Conservation (phyloP, 352 stramenopile species). For the Pythium apleroticum region DNA sequence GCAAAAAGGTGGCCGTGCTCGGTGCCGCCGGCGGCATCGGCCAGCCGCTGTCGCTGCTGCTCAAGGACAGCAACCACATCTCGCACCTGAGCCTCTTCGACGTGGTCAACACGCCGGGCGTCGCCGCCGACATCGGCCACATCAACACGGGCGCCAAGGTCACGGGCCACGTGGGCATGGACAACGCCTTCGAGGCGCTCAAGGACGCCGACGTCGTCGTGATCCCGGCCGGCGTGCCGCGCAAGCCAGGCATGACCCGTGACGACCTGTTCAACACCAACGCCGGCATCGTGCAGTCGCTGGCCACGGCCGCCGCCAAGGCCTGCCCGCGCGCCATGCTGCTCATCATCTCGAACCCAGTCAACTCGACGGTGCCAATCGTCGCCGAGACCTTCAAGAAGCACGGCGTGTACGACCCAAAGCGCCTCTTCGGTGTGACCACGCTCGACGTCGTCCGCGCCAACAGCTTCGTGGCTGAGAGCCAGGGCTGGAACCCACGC, state of each 20-base stretch:
- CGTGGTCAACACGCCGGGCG: slow-evolving; percentile 97
- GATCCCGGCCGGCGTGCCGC: slow-evolving; percentile 98
- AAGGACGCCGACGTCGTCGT: slow-evolving; percentile 96
- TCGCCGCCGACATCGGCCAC: slow-evolving; percentile 96
- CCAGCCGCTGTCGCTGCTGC: slow-evolving; percentile 97
- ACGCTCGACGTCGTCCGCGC: slow-evolving; percentile 98
- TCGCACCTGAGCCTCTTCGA: slow-evolving; percentile 97
- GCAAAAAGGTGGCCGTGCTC: slow-evolving; percentile 83
- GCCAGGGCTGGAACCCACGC: slow-evolving; percentile 76
- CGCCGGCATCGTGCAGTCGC: slow-evolving; percentile 95
- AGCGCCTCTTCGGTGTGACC: slow-evolving; percentile 98
- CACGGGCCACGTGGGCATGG: slow-evolving; percentile 42
- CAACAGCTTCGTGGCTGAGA: slow-evolving; percentile 93
- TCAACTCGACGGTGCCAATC: slow-evolving; percentile 99
- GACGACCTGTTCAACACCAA: slow-evolving; percentile 97
- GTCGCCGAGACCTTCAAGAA: slow-evolving; percentile 98
- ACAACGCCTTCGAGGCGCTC: slow-evolving; percentile 48
- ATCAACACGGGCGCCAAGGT: slow-evolving; percentile 84
- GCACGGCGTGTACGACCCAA: slow-evolving; percentile 94
- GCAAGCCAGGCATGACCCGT: slow-evolving; percentile 97
- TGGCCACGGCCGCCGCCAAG: slow-evolving; percentile 94
- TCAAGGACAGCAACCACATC: slow-evolving; percentile 97
- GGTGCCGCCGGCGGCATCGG: slow-evolving; percentile 98
- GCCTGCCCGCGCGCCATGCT: slow-evolving; percentile 96
- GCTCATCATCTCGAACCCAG: slow-evolving; percentile 99